Evolutionary conservation across 192 early-diverging fungal species (phyloP), one percentile per base, ranked within the genome.

Genomic region (Linnemannia elongata): DNA sequence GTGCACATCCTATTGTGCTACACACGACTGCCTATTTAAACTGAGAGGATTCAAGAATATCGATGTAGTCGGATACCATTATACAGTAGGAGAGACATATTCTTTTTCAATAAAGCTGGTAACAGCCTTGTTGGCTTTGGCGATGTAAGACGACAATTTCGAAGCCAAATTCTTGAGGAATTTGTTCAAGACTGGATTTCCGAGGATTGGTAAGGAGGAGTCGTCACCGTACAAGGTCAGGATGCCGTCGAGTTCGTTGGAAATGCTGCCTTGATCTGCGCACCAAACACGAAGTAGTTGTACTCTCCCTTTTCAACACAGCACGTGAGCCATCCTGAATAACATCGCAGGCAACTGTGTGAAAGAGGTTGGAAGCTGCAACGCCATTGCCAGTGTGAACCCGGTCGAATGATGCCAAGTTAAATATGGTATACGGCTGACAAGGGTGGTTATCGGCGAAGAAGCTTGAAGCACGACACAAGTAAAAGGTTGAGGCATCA

Each of bases 341-440:
- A 39, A 85, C 69, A n/a, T 38, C 38, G 47, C n/a, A 17, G 9
- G 83, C 78, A 72, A 86, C 74, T 71, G 24, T 74, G 70, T 70
- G 63, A 80, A 86, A 80, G 44, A 80, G 57, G 3, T 73, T 76
- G 30, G 78, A 86, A 17, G 78, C 44, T 41, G 71, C 69, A 74
- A 77, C 74, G 8, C 72, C 63, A 54, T 77, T 60, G 42, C 76
- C 60, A 39, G 30, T 78, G 24, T 68, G 47, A 20, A 49, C 44
- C n/a, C 71, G 66, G 15, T 75, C 80, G 69, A 75, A 81, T 35
- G 74, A 81, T 27, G 74, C 78, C 36, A 81, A 35, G 8, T 6
- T 81, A 38, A 81, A 76, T 35, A 75, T 55, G 30, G 80, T 81
- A 24, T 81, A 81, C 7, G 74, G 80, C 63, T 81, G 80, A 39